A percentile compares a stretch with the other conserved stretches of the same genome.
phyloP scores from a whole-genome alignment of 2,329 filamentous ascomycete genomes.

The Penicillium carneum region DNA sequence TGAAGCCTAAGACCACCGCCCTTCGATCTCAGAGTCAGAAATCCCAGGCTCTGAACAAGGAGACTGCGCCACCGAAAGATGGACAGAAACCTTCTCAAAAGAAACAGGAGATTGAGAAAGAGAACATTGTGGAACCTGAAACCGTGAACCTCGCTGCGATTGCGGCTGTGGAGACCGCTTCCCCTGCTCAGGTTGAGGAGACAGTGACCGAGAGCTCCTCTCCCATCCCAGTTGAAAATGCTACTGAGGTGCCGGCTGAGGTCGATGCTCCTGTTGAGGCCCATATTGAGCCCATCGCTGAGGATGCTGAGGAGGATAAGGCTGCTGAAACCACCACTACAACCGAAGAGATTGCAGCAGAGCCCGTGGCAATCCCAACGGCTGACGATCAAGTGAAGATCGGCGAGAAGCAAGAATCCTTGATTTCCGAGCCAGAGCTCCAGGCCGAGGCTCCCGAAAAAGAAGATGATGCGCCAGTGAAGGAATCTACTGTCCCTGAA shows the following conservation, averaged over 20 bases:
- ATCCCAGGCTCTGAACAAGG: conserved; percentile 26
- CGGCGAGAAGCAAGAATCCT: neutral
- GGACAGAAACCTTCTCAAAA: conserved; percentile 16
- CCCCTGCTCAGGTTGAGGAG: conserved; percentile 18
- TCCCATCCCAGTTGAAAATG: neutral
- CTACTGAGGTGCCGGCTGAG: neutral
- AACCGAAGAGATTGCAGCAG: neutral
- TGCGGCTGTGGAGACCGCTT: neutral
- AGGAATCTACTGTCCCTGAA: neutral
- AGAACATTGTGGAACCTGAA: conserved; percentile 25
- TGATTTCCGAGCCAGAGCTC: neutral
- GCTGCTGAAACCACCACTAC: neutral
- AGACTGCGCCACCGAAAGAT: conserved; percentile 6
- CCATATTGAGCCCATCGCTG: conserved; percentile 1
- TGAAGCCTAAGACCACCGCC: conserved; percentile 28
- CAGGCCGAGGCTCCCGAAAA: conserved; percentile 7
- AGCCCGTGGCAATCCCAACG: neutral
- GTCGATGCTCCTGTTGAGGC: conserved; percentile 1
- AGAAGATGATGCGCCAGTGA: neutral
- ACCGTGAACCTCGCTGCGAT: too few relatives aligned
- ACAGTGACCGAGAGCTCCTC: conserved; percentile 4
- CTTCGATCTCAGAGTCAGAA: conserved; percentile 36
- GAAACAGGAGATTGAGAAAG: conserved; percentile 31
- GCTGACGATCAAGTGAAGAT: neutral
- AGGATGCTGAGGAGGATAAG: conserved; percentile 3